phyloP scores from a whole-genome alignment of 2,329 filamentous ascomycete species.

The Aureobasidium vineae region DNA sequence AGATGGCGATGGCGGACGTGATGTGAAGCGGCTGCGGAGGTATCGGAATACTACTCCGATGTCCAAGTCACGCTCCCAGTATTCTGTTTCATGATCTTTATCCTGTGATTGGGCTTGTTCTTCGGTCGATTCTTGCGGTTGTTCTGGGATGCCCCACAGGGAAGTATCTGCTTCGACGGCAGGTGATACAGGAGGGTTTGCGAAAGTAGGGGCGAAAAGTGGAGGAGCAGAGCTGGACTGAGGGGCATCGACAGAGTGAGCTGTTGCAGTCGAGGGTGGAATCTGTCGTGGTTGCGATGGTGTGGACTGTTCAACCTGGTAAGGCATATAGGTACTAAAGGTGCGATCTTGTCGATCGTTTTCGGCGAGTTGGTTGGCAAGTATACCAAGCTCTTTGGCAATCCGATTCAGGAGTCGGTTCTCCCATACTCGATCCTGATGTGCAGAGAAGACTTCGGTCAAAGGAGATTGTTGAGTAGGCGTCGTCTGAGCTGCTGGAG shows the following conservation, averaged over 20 bases:
- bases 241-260: constrained; percentile 30
- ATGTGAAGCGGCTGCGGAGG: constrained; percentile 70
- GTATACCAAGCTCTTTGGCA: constrained; percentile 77
- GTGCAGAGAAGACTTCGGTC: constrained; percentile 30
- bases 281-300: constrained; percentile 33
- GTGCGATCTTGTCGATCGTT: constrained; percentile 68
- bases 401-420: constrained; percentile 77
- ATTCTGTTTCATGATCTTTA: constrained; percentile 59
- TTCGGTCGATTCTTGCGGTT: constrained; percentile 43
- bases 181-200: constrained; percentile 36
- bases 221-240: constrained; percentile 38
- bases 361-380: constrained; percentile 79
- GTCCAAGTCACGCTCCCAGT: constrained; percentile 93
- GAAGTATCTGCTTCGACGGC: constrained; percentile 51
- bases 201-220: constrained; percentile 52
- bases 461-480: constrained; percentile 38
- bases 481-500: constrained; percentile 41
- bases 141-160: constrained; percentile 66
- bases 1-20: constrained; percentile 41
- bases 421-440: constrained; percentile 60
- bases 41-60: constrained; percentile 90
- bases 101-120: constrained; percentile 31
- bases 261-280: constrained; percentile 32
- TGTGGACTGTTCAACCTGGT: constrained; percentile 26
- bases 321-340: constrained; percentile 71